These are phyloP conservation scores for Fusarium vanettenii DNA, from an alignment of 2,329 filamentous ascomycete species.

Conservation along the genomic window DNA sequence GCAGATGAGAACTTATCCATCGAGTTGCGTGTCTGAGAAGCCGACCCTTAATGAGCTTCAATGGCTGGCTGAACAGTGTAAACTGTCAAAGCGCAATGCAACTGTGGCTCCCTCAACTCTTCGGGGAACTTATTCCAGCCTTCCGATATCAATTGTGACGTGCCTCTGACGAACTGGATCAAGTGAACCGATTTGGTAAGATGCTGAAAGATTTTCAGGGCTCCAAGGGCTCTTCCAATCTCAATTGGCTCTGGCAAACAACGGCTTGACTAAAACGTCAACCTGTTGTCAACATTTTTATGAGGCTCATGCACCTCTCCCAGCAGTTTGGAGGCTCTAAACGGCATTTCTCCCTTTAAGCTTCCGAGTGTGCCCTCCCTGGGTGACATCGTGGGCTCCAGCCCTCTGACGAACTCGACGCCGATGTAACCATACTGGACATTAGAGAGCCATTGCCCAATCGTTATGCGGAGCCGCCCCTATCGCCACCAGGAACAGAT, in stretches of 20 bases:
- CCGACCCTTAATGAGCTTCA: not conserved
- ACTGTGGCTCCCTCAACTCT: constrained; percentile 3
- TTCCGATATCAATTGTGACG: constrained; percentile 27
- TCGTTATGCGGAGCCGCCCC: constrained; percentile 3
- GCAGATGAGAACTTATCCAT: not conserved
- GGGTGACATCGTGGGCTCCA: constrained; percentile 29
- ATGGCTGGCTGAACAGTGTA: constrained; percentile 10
- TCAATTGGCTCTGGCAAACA: constrained; percentile 1
- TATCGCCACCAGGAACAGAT: constrained; percentile 35
- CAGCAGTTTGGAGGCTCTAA: constrained; percentile 17
- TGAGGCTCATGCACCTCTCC: constrained; percentile 31
- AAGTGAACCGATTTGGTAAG: not conserved
- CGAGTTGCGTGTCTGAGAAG: not conserved
- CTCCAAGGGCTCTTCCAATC: not conserved
- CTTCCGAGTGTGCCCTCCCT: constrained; percentile 6
- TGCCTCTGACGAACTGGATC: constrained; percentile 22
- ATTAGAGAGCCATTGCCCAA: constrained; percentile 28
- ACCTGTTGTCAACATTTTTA: constrained; percentile 17
- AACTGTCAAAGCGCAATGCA: constrained; percentile 10
- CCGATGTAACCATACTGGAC: constrained; percentile 35
- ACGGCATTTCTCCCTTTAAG: constrained; percentile 3
- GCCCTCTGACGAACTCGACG: constrained; percentile 2
- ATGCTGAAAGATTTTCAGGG: constrained; percentile 1
- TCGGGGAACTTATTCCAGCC: constrained; percentile 18
- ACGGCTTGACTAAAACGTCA: constrained; percentile 1